Conservation (phyloP, 257 asterid species). For the Solanum okadae region DNA sequence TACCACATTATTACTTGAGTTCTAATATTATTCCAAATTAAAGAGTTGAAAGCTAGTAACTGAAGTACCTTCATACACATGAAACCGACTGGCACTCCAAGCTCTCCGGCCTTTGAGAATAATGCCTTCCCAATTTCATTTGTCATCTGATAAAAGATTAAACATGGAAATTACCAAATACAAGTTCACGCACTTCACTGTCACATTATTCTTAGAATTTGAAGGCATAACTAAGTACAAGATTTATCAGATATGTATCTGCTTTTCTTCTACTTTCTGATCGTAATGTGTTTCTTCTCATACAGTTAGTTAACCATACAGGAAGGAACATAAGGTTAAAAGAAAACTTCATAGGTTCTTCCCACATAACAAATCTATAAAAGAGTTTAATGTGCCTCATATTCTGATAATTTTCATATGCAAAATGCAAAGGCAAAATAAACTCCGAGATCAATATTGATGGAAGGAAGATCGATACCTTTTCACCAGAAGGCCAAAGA, state of each 20-base stretch:
- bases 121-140: constrained; percentile 68
- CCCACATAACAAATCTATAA: neutral
- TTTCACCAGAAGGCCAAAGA: constrained; percentile 84
- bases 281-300: neutral
- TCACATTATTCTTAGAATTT: neutral
- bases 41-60: neutral
- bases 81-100: constrained; percentile 78
- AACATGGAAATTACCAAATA: neutral
- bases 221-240: neutral
- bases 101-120: constrained; percentile 85
- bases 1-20: neutral
- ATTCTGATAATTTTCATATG: neutral
- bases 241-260: neutral
- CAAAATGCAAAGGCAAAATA: neutral
- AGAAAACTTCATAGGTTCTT: neutral
- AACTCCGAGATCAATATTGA: neutral
- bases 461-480: constrained; percentile 23
- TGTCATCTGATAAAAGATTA: constrained; percentile 52
- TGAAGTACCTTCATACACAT: constrained; percentile 73
- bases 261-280: neutral
- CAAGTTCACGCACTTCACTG: neutral
- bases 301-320: neutral
- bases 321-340: neutral
- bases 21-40: neutral
- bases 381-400: neutral